These are phyloP conservation scores for Acanthamoeba healyi DNA, from an alignment of 208 protist genomes.

Conservation along the genomic window DNA sequence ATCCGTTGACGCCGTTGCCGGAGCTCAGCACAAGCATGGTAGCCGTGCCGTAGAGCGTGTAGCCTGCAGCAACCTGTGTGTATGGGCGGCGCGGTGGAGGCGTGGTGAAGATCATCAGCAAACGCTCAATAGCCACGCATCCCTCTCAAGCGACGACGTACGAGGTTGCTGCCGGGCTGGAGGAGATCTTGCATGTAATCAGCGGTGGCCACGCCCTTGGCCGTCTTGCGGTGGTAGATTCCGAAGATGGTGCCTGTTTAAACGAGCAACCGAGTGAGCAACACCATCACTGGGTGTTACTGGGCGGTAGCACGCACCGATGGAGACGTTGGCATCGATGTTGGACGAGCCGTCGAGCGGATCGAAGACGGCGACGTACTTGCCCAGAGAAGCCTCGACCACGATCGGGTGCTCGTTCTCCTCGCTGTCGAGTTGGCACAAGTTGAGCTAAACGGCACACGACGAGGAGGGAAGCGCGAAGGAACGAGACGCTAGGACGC, in stretches of 20 bases:
- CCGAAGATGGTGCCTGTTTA: conserved; percentile 92
- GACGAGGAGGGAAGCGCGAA: not conserved
- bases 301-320: conserved; percentile 89
- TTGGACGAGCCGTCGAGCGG: conserved; percentile 97
- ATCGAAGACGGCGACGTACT: conserved; percentile 96
- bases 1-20: conserved; percentile 90
- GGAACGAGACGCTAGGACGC: not conserved
- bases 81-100: no score
- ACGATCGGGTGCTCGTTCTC: conserved; percentile 89
- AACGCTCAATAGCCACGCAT: not conserved
- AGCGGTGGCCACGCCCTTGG: not conserved
- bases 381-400: conserved; percentile 85
- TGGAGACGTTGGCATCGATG: conserved; percentile 97
- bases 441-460: no score
- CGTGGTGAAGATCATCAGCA: no score
- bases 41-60: conserved; percentile 91
- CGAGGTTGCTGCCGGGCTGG: conserved; percentile 81
- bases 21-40: conserved; percentile 91
- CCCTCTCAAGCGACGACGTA: conserved; percentile 62
- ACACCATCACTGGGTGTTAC: not conserved
- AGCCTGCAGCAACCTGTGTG: conserved; percentile 86
- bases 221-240: conserved; percentile 90
- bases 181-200: conserved; percentile 59
- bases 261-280: not conserved
- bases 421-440: not conserved